phyloP scores from a whole-genome alignment of 345 rosid species.

The Arabis hirsuta region DNA sequence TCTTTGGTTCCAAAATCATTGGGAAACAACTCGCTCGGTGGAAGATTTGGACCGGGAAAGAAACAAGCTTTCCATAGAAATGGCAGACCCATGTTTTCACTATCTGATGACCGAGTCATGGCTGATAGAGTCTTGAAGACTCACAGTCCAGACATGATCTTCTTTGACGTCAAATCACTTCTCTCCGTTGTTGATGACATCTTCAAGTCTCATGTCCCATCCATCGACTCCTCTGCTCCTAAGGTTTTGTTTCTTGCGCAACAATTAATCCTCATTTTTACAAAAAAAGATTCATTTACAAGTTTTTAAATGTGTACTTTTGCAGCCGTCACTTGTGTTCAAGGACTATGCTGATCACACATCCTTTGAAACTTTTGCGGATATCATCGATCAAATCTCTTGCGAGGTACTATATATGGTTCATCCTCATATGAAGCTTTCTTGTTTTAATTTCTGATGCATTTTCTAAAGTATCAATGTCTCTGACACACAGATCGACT shows the following conservation, averaged over 20 bases:
- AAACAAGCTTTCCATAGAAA: slow-evolving; percentile 46
- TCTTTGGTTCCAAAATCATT: slow-evolving; percentile 36
- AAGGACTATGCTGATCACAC: slow-evolving; percentile 53
- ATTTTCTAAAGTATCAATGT: not conserved
- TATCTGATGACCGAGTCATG: slow-evolving; percentile 63
- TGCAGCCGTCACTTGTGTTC: slow-evolving; percentile 43
- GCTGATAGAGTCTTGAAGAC: slow-evolving; percentile 61
- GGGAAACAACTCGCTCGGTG: slow-evolving; percentile 38
- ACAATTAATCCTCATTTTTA: slow-evolving; percentile 10
- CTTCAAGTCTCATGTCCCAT: slow-evolving; percentile 56
- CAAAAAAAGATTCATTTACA: slow-evolving; percentile 31
- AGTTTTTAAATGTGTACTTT: slow-evolving; percentile 9
- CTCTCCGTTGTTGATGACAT: slow-evolving; percentile 72
- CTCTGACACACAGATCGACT: slow-evolving; percentile 54
- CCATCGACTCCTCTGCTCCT: slow-evolving; percentile 40
- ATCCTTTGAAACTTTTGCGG: slow-evolving; percentile 55
- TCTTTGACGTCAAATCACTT: slow-evolving; percentile 63
- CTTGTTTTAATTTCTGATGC: not conserved
- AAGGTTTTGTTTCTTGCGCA: slow-evolving; percentile 40
- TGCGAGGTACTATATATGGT: slow-evolving; percentile 58
- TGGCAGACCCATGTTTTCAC: slow-evolving; percentile 51
- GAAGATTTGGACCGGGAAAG: slow-evolving; percentile 45
- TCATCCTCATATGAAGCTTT: slow-evolving; percentile 13
- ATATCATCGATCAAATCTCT: slow-evolving; percentile 65
- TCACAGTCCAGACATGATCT: slow-evolving; percentile 66